Evolutionary conservation across 2,329 filamentous ascomycete genomes (phyloP).

Genomic region (Arthroderma sp.): DNA sequence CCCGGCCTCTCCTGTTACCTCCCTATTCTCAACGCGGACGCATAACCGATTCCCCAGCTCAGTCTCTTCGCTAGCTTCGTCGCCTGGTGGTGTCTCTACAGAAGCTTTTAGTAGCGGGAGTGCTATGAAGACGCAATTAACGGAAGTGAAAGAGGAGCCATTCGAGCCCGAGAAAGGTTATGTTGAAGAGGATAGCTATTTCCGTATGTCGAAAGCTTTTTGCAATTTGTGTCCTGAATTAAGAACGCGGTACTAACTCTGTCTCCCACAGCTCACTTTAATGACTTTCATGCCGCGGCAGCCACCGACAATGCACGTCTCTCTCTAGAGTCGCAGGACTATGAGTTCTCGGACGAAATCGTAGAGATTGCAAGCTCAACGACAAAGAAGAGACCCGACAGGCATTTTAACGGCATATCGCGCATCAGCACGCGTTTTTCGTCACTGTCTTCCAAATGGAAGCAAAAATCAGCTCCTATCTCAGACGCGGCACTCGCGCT

Average conservation of each 20-base stretch:
- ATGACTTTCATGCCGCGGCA: conserved; percentile 17
- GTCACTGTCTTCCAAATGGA: conserved; percentile 48
- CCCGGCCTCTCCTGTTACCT: conserved; percentile 27
- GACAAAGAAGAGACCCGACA: conserved; percentile 43
- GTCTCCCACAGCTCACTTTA: conserved; percentile 23
- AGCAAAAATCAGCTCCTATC: conserved; percentile 18
- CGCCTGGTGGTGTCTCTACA: conserved; percentile 38
- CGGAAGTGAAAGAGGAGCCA: conserved; percentile 75
- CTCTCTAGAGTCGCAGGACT: conserved; percentile 22
- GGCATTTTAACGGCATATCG: conserved; percentile 38
- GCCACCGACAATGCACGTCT: conserved; percentile 20
- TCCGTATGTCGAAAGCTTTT: conserved; percentile 47
- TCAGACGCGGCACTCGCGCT: conserved; percentile 23
- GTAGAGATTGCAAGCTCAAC: conserved; percentile 44
- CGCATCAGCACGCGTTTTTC: conserved; percentile 59
- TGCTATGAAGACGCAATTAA: conserved; percentile 52
- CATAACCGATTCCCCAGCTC: conserved; percentile 47
- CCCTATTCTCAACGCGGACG: conserved; percentile 27
- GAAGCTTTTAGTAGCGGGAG: conserved; percentile 28
- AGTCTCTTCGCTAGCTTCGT: conserved; percentile 57
- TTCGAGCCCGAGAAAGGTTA: conserved; percentile 48
- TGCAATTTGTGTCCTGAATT: not conserved
- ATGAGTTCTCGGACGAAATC: conserved; percentile 49
- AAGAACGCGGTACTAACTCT: conserved; percentile 5
- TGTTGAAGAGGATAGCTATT: conserved; percentile 48